A percentile compares a stretch with the other conserved stretches of the same genome.
Conservation (phyloP, 768 basidiomycete genomes). For the Lentinula sp. region DNA sequence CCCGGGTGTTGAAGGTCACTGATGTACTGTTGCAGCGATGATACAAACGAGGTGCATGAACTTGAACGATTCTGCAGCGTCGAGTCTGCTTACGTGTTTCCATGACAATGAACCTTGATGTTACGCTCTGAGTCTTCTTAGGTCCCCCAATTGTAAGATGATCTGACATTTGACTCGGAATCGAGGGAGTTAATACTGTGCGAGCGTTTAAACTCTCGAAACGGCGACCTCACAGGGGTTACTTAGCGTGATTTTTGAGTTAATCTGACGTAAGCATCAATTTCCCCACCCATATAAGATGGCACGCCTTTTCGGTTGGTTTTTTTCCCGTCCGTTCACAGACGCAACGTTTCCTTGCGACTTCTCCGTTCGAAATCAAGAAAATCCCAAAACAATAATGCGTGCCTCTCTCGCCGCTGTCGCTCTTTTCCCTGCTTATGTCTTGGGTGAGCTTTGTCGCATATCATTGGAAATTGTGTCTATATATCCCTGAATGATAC, state of each 20-base stretch:
- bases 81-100: too few species aligned
- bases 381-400: not conserved
- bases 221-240: not conserved
- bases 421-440: slow-evolving; percentile 5
- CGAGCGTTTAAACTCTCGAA: not conserved
- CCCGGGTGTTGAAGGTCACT: too few species aligned
- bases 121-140: not conserved
- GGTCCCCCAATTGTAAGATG: not conserved
- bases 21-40: too few species aligned
- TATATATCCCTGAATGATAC: not conserved
- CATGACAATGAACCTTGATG: too few species aligned
- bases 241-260: not conserved
- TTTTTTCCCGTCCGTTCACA: not conserved
- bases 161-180: not conserved
- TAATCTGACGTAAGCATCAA: not conserved
- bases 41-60: too few species aligned
- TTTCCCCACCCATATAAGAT: not conserved
- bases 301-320: not conserved
- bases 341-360: not conserved
- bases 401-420: slow-evolving; percentile 3
- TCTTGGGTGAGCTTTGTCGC: not conserved
- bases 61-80: too few species aligned
- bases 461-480: not conserved
- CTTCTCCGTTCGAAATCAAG: not conserved
- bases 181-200: not conserved